Conservation (phyloP, 176 grass and related monocot species). For the Dendrocalamus sinicus region DNA sequence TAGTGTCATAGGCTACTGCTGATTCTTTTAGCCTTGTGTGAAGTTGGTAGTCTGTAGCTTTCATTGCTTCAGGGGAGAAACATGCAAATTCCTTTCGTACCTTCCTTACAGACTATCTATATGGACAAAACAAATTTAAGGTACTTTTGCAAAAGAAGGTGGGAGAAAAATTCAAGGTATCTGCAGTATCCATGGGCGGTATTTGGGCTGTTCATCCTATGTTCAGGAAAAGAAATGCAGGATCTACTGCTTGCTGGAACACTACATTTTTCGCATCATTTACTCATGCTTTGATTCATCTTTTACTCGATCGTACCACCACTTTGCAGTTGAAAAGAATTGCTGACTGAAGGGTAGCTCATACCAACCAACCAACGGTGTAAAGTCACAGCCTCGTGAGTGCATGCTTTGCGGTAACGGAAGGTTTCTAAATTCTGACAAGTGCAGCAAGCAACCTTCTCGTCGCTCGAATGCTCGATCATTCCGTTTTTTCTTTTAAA, state of each 20-base stretch:
- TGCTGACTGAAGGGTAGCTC: not conserved
- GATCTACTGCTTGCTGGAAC: not conserved
- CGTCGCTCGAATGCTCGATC: not conserved
- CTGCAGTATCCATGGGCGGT: not conserved
- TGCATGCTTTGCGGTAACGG: conserved; percentile 41
- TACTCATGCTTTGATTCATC: not conserved
- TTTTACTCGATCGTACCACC: not conserved
- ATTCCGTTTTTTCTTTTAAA: no score
- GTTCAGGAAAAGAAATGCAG: not conserved
- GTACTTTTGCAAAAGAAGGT: not conserved
- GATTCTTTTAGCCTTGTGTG: not conserved
- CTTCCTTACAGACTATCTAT: not conserved
- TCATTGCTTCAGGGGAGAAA: not conserved
- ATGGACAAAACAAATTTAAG: not conserved
- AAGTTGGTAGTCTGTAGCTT: not conserved
- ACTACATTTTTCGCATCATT: not conserved
- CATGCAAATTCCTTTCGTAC: not conserved
- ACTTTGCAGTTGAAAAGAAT: not conserved
- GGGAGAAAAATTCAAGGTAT: not conserved
- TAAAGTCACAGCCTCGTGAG: conserved; percentile 33
- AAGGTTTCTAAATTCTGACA: conserved; percentile 39
- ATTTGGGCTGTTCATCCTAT: not conserved
- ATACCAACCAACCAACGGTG: not conserved
- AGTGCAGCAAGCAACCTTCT: not conserved
- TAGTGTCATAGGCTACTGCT: not conserved